Evolutionary conservation across 371 early-diverging fungal genomes (phyloP).

Genomic region (Mucor mucedo): DNA sequence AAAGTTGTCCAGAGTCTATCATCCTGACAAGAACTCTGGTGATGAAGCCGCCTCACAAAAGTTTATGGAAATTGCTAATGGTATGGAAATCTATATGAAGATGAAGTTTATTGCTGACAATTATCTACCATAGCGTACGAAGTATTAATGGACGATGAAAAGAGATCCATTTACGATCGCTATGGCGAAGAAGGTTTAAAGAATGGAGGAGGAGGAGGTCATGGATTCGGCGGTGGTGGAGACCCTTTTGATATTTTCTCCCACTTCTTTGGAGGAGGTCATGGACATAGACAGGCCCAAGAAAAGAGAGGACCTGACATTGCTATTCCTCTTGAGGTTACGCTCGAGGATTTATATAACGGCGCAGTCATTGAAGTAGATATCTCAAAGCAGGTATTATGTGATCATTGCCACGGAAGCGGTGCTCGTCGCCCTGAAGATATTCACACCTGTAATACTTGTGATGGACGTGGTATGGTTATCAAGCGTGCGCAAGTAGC

Average conservation of each 20-base stretch:
- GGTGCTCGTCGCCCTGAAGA: slow-evolving; percentile 90
- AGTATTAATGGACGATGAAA: slow-evolving; percentile 85
- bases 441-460: slow-evolving; percentile 78
- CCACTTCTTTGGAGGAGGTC: slow-evolving; percentile 83
- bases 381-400: slow-evolving; percentile 91
- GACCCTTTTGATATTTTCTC: slow-evolving; percentile 95
- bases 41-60: slow-evolving; percentile 78
- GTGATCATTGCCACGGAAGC: slow-evolving; percentile 90
- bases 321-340: slow-evolving; percentile 76
- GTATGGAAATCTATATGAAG: slow-evolving; percentile 37
- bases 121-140: slow-evolving; percentile 76
- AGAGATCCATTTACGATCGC: slow-evolving; percentile 80
- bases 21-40: slow-evolving; percentile 93
- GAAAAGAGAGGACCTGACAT: slow-evolving; percentile 85
- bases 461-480: slow-evolving; percentile 83
- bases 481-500: slow-evolving; percentile 86
- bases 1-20: slow-evolving; percentile 84
- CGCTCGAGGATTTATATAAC: slow-evolving; percentile 88
- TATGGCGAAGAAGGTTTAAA: slow-evolving; percentile 82
- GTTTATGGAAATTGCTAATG: slow-evolving; percentile 91
- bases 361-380: slow-evolving; percentile 88
- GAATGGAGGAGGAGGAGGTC: slow-evolving; percentile 80
- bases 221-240: slow-evolving; percentile 70
- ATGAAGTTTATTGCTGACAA: background rate
- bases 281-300: slow-evolving; percentile 37